Evolutionary conservation across 2,329 filamentous ascomycete species (phyloP).

Genomic region (Diplodia intermedia): DNA sequence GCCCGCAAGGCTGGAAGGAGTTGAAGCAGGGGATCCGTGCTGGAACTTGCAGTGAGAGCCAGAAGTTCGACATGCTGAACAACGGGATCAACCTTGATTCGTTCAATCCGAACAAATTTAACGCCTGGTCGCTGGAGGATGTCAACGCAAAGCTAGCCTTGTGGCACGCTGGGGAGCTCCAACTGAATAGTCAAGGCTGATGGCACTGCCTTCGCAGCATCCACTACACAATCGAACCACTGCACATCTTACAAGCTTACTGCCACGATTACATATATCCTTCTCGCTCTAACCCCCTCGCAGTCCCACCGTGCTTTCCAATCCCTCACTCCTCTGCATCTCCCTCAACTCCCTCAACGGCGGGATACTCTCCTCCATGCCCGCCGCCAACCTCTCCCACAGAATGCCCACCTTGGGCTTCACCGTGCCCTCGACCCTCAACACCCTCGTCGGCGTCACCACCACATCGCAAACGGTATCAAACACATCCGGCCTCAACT

Average conservation of each 20-base stretch:
- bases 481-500: conserved; percentile 43
- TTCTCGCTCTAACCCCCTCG: conserved; percentile 27
- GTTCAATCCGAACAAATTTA: neutral
- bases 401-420: conserved; percentile 49
- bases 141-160: conserved; percentile 5
- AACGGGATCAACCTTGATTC: neutral
- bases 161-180: neutral
- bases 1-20: neutral
- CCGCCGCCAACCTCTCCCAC: conserved; percentile 48
- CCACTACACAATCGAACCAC: neutral
- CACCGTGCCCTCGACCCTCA: conserved; percentile 40
- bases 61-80: conserved; percentile 6
- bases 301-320: conserved; percentile 44
- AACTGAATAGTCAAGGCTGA: neutral
- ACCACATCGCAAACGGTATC: conserved; percentile 54
- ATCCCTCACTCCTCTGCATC: conserved; percentile 40
- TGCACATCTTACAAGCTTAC: neutral
- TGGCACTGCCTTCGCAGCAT: neutral
- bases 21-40: neutral
- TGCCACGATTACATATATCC: neutral
- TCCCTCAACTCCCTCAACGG: conserved; percentile 47
- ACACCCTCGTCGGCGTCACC: conserved; percentile 46
- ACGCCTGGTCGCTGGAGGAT: conserved; percentile 3
- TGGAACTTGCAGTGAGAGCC: neutral
- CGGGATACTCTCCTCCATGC: conserved; percentile 50